Percentiles rank a stretch among this genome's conserved stretches.
phyloP scores from a whole-genome alignment of 2,329 filamentous ascomycete species.

The Beauveria varroae region DNA sequence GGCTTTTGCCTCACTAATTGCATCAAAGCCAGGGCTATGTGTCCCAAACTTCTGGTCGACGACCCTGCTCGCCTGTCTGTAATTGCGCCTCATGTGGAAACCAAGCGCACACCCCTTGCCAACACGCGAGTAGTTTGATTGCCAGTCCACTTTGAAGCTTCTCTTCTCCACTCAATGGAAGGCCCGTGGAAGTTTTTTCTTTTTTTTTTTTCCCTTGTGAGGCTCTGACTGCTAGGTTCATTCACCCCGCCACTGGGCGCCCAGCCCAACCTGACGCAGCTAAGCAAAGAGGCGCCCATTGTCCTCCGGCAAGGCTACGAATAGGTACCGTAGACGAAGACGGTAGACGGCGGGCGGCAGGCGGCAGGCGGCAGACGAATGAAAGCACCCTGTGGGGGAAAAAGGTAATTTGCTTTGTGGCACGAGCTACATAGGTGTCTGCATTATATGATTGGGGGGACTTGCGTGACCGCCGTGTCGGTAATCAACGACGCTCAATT shows the following conservation, averaged over 20 bases:
- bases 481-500: not conserved
- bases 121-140: conserved; percentile 9
- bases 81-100: not conserved
- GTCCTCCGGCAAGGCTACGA: not conserved
- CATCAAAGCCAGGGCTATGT: not conserved
- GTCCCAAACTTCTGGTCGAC: not conserved
- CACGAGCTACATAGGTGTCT: not conserved
- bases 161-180: conserved; percentile 5
- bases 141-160: conserved; percentile 6
- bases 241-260: not conserved
- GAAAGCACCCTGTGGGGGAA: not conserved
- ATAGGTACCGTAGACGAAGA: not conserved
- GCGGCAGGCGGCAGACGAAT: not conserved
- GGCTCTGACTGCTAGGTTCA: not conserved
- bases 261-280: not conserved
- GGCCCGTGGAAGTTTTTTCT: not conserved
- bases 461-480: not conserved
- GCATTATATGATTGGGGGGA: not conserved
- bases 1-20: not conserved
- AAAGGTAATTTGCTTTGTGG: not conserved
- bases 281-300: not conserved
- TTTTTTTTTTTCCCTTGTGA: not conserved
- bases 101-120: not conserved
- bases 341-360: not conserved
- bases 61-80: not conserved